phyloP scores from a whole-genome alignment of 129 eudicot genomes.

The Helianthus annuus region DNA sequence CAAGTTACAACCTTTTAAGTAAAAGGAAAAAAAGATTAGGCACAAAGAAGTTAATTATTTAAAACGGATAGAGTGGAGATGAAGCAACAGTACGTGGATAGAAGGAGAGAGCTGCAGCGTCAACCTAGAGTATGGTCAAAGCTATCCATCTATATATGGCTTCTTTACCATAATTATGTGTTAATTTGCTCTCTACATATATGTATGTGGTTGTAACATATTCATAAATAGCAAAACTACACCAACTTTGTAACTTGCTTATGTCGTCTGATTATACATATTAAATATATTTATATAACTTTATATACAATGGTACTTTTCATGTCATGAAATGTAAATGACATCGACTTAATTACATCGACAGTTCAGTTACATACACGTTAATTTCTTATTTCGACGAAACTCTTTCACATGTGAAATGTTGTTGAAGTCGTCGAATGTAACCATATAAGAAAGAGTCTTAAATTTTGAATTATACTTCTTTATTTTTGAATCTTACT shows the following conservation, averaged over 20 bases:
- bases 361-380: background rate
- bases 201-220: constrained; percentile 41
- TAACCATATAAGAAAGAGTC: too few relatives aligned
- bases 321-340: constrained; percentile 35
- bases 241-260: constrained; percentile 41
- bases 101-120: constrained; percentile 52
- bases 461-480: too few relatives aligned
- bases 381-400: background rate
- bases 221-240: constrained; percentile 28
- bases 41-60: background rate
- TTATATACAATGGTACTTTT: constrained; percentile 47
- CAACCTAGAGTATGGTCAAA: constrained; percentile 75
- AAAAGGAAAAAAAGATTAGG: constrained; percentile 4
- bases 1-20: background rate
- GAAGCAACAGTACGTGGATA: constrained; percentile 46
- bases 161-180: constrained; percentile 31
- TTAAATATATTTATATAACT: background rate
- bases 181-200: background rate
- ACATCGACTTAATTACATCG: background rate
- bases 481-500: too few relatives aligned
- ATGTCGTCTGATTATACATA: background rate
- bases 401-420: background rate
- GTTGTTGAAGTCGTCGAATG: background rate
- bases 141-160: constrained; percentile 37
- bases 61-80: constrained; percentile 57